These are phyloP conservation scores for Parascedosporium putredinis DNA, from an alignment of 2,329 filamentous ascomycete species.

Conservation along the genomic window DNA sequence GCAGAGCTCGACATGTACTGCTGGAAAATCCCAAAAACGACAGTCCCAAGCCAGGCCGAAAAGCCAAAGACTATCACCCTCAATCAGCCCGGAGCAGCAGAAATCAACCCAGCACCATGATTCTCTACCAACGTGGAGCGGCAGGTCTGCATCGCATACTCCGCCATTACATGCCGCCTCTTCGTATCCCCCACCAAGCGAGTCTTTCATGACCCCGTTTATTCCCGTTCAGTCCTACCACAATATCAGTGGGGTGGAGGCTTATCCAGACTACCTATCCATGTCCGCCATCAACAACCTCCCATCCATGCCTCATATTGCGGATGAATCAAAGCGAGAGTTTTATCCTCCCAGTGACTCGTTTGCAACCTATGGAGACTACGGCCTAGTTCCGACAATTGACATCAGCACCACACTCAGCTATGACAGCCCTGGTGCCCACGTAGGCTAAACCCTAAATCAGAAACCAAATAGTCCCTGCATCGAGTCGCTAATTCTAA, in stretches of 20 bases:
- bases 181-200: conserved; percentile 56
- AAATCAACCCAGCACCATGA: conserved; percentile 18
- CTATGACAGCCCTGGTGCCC: conserved; percentile 60
- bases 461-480: background rate
- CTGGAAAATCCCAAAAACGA: conserved; percentile 6
- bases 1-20: conserved; percentile 5
- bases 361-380: conserved; percentile 57
- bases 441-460: conserved; percentile 49
- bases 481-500: background rate
- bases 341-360: conserved; percentile 44
- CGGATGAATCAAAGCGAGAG: conserved; percentile 58
- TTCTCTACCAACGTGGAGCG: conserved; percentile 27
- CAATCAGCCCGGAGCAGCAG: conserved; percentile 20
- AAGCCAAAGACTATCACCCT: background rate
- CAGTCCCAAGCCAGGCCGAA: conserved; percentile 14
- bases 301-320: conserved; percentile 54
- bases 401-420: conserved; percentile 50
- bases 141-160: conserved; percentile 59
- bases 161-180: conserved; percentile 61
- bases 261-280: conserved; percentile 47
- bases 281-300: conserved; percentile 48
- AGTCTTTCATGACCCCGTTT: conserved; percentile 51
- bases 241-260: conserved; percentile 37
- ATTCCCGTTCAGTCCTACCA: conserved; percentile 42
- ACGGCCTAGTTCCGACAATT: conserved; percentile 53